phyloP scores from a whole-genome alignment of 2,329 filamentous ascomycete species.

The Monilinia polystroma region DNA sequence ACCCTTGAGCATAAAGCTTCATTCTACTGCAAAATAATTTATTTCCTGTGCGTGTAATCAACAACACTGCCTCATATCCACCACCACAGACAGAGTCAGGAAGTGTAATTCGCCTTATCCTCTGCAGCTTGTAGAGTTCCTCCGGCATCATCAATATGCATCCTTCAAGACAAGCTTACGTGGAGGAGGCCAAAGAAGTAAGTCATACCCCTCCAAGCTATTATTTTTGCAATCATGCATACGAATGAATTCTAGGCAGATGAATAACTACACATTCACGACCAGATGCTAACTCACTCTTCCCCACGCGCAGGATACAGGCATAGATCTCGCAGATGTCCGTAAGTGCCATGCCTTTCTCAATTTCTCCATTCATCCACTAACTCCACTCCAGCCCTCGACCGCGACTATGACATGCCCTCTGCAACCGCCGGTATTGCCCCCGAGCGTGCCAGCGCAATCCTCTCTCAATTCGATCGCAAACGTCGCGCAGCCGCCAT shows the following conservation, averaged over 20 bases:
- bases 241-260: slow-evolving; percentile 14
- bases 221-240: neutral
- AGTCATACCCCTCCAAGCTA: slow-evolving; percentile 39
- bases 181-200: slow-evolving; percentile 80
- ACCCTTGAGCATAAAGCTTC: slow-evolving; percentile 12
- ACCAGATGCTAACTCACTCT: slow-evolving; percentile 24
- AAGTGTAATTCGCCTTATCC: neutral
- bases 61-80: slow-evolving; percentile 3
- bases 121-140: neutral
- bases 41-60: neutral
- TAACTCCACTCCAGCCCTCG: slow-evolving; percentile 53
- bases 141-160: slow-evolving; percentile 57
- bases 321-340: slow-evolving; percentile 61
- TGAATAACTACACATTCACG: neutral
- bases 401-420: slow-evolving; percentile 69
- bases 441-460: slow-evolving; percentile 40
- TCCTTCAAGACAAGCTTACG: slow-evolving; percentile 87
- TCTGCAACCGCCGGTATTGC: slow-evolving; percentile 38
- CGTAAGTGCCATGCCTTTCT: slow-evolving; percentile 51
- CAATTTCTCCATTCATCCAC: neutral
- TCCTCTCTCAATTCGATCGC: slow-evolving; percentile 72
- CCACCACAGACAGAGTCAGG: neutral
- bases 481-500: slow-evolving; percentile 87
- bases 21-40: slow-evolving; percentile 6
- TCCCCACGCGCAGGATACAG: slow-evolving; percentile 39